phyloP scores from a whole-genome alignment of 2,329 filamentous ascomycete genomes.

The Calonectria pseudoturangicola region DNA sequence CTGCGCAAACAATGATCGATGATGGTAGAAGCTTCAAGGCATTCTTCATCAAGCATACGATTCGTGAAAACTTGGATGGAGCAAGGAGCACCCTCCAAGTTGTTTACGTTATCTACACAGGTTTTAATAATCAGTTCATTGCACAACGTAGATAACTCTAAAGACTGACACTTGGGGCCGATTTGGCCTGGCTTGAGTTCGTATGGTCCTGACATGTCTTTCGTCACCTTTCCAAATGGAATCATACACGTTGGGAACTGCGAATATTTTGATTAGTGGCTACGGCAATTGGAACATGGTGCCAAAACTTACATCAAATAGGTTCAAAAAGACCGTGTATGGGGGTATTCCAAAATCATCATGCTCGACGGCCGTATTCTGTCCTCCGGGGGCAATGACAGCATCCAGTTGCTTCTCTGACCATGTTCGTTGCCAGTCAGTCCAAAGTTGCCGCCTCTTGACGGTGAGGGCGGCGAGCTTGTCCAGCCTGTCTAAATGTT shows the following conservation, averaged over 20 bases:
- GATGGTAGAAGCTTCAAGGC: constrained; percentile 51
- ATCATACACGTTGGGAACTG: constrained; percentile 72
- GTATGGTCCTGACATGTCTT: constrained; percentile 34
- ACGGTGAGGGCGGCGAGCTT: constrained; percentile 52
- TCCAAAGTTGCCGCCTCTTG: constrained; percentile 55
- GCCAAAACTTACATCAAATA: constrained; percentile 67
- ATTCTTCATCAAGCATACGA: constrained; percentile 69
- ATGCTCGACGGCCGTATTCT: constrained; percentile 70
- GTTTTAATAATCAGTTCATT: neutral
- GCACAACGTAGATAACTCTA: neutral
- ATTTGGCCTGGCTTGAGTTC: constrained; percentile 30
- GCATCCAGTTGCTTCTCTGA: constrained; percentile 67
- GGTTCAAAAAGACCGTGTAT: constrained; percentile 71
- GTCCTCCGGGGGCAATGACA: constrained; percentile 68
- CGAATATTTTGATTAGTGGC: neutral
- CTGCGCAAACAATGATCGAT: constrained; percentile 35
- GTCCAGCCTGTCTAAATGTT: constrained; percentile 56
- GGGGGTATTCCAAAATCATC: constrained; percentile 68
- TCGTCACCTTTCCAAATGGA: constrained; percentile 62
- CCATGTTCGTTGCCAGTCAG: constrained; percentile 65
- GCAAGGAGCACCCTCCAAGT: constrained; percentile 65
- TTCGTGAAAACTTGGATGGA: constrained; percentile 68
- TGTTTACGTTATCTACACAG: constrained; percentile 53
- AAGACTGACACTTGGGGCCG: constrained; percentile 36
- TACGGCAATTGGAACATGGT: too few species aligned